Evolutionary conservation across 192 early-diverging fungal species (phyloP).

Genomic region (Entomortierella chlamydospora): DNA sequence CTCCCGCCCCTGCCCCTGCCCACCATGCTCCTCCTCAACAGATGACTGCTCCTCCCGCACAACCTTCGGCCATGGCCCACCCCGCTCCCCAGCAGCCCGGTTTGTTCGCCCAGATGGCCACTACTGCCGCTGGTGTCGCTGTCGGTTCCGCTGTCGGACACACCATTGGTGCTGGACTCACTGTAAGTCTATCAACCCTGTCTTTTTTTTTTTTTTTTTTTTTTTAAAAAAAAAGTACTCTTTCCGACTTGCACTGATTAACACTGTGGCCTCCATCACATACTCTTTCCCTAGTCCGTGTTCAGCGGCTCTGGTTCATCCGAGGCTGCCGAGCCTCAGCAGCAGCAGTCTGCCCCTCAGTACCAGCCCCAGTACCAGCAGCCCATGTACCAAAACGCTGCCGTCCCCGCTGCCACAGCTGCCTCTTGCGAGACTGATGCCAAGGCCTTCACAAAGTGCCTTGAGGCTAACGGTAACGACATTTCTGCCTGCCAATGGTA

Average conservation of each 20-base stretch:
- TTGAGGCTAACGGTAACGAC: constrained; percentile 85
- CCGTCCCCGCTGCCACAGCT: constrained; percentile 36
- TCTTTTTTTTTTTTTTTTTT: constrained; percentile 22
- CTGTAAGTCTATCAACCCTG: constrained; percentile 69
- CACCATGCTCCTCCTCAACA: constrained; percentile 49
- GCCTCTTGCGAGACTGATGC: constrained; percentile 77
- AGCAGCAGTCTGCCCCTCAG: constrained; percentile 28
- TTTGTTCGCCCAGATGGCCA: constrained; percentile 89
- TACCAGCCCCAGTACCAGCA: constrained; percentile 56
- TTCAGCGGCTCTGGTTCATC: constrained; percentile 62
- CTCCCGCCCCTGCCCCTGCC: constrained; percentile 57
- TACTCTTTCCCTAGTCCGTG: constrained; percentile 51
- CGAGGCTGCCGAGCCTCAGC: constrained; percentile 55
- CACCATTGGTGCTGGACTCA: constrained; percentile 88
- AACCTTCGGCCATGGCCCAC: constrained; percentile 66
- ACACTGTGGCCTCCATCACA: background rate
- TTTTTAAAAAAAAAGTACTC: constrained; percentile 14
- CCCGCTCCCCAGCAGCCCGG: constrained; percentile 78
- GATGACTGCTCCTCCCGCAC: constrained; percentile 49
- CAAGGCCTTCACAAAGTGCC: constrained; percentile 87
- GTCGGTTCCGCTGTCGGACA: constrained; percentile 94
- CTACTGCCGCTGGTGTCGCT: constrained; percentile 89
- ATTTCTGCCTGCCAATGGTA: constrained; percentile 90
- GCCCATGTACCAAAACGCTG: constrained; percentile 52
- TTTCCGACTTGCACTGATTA: background rate